Evolutionary conservation across 495 filamentous ascomycete species (phyloP).

Genomic region (Thozetella sp.): DNA sequence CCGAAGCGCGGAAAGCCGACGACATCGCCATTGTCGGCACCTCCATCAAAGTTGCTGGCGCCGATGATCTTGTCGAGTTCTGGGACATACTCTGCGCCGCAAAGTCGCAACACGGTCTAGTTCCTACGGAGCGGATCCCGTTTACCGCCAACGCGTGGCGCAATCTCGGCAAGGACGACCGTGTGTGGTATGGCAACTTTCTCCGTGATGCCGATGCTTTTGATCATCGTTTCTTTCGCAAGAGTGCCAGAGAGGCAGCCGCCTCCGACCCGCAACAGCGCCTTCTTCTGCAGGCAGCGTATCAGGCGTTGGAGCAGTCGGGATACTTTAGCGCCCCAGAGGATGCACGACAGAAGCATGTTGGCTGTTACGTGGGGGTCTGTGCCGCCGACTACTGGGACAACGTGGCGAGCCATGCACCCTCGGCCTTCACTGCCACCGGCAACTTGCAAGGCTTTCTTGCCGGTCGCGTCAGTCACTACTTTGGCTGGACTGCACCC

Average conservation of each 20-base stretch:
- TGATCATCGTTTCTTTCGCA: conserved; percentile 58
- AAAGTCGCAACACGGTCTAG: neutral
- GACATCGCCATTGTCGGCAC: neutral
- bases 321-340: conserved; percentile 1
- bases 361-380: neutral
- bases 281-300: conserved; percentile 46
- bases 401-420: conserved; percentile 22
- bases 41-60: neutral
- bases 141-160: neutral
- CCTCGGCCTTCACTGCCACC: conserved; percentile 19
- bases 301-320: conserved; percentile 41
- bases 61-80: neutral
- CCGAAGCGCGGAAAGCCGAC: no score
- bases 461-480: conserved; percentile 34
- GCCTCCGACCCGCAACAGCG: conserved; percentile 56
- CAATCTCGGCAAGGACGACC: neutral
- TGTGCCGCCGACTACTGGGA: conserved; percentile 26
- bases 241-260: conserved; percentile 43
- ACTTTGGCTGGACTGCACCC: conserved; percentile 54
- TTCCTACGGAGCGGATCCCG: neutral
- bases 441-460: conserved; percentile 26
- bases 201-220: conserved; percentile 26
- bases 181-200: conserved; percentile 26
- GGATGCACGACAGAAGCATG: neutral
- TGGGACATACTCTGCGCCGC: neutral